Base-by-base conservation (phyloP, 2,329 filamentous ascomycete species). In the Teratosphaeria gauchensis region DNA sequence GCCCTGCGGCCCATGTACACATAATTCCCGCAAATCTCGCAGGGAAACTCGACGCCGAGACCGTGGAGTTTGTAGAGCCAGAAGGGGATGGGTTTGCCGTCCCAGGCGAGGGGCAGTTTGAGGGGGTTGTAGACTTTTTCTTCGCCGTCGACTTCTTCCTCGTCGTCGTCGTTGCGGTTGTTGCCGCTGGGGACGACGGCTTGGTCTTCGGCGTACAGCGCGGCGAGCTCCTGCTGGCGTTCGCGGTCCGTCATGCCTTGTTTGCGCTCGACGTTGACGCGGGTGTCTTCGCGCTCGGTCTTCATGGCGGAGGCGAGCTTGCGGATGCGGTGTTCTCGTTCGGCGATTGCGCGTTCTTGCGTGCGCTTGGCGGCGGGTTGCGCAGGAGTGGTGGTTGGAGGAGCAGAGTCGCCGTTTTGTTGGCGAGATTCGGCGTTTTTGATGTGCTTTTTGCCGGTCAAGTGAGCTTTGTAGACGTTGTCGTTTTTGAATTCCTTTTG, bases 21-120 rank as follows among this genome's bases (percentile, higher is more conserved):
- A 69, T 91, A 96, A 74, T 97, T 97, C 58, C 94, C 94, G 71
- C 94, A 99, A 58, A 99, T 90, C 72, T 99, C 92, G 78, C 94
- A 99, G 0, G 88, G 82, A 66, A 96, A 96, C 68, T 99, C 94
- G 12, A 96, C 91, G 8, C 94, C 94, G 30, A 99, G 78, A 1
- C 94, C 94, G 71, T 99, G 94, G 16, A 99, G 81, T 66, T 96
- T 94, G 80, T 97, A 99, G 16, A 99, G 82, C 94, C 94, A 99
- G 78, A 94, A 99, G 0, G 95, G 94, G 67, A 99, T 99, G 0
- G 95, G 94, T 72, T 99, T 99, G 66, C 95, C 94, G 66, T 99
- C 94, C 95, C 95, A 99, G 2, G 90, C 92, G 7, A 99, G 81
- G 0, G 94, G 94, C 1, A 99, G 81, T 72, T 99, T 99, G 64